Evolutionary conservation across 176 grass and related monocot genomes (phyloP).

Genomic region (Avena eriantha): DNA sequence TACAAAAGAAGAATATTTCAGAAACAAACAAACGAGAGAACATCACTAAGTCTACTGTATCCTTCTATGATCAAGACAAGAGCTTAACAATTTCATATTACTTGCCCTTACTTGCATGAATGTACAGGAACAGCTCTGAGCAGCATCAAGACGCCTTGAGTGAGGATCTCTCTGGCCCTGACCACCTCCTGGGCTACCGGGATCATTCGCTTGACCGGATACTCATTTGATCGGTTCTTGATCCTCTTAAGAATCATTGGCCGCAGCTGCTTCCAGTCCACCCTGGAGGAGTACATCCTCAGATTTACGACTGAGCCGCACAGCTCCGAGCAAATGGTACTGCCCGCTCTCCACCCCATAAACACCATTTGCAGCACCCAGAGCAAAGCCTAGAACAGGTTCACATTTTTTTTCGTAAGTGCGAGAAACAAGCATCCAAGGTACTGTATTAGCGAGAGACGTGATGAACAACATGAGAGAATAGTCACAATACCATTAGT

Average conservation of each 20-base stretch:
- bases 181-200: constrained; percentile 79
- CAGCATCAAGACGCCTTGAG: constrained; percentile 58
- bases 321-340: constrained; percentile 38
- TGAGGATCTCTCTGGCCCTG: constrained; percentile 62
- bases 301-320: constrained; percentile 38
- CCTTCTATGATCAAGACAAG: neutral
- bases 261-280: constrained; percentile 83
- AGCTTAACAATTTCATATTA: neutral
- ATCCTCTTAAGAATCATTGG: constrained; percentile 96
- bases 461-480: neutral
- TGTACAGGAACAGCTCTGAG: constrained; percentile 68
- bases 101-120: constrained; percentile 76
- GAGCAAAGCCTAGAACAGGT: constrained; percentile 17
- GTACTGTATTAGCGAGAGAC: neutral
- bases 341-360: constrained; percentile 24
- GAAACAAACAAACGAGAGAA: neutral
- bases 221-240: constrained; percentile 62
- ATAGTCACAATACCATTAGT: too few relatives aligned
- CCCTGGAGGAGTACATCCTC: constrained; percentile 63
- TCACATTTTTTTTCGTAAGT: neutral
- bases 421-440: neutral
- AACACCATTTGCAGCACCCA: constrained; percentile 57
- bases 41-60: neutral
- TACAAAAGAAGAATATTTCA: neutral
- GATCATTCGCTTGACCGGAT: constrained; percentile 77